Base-by-base conservation (phyloP, 257 asterid species). In the Ligustrum vulgare region DNA sequence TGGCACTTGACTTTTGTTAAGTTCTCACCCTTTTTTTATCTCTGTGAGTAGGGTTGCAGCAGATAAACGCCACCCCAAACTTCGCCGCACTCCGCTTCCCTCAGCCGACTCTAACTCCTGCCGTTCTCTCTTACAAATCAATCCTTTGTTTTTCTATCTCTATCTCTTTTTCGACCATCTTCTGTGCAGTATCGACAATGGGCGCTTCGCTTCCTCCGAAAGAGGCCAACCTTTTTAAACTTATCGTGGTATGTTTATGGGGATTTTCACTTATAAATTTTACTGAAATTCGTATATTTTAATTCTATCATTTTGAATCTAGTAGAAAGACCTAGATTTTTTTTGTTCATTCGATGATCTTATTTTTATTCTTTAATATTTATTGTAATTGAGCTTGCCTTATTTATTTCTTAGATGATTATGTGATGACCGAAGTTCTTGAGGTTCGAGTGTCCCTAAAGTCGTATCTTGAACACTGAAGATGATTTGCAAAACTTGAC, bases 141-240 rank as follows among this genome's bases (percentile, higher is more conserved):
- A 23, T 73, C 31, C 73, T 32, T 75, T 51, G 36, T 25, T n/a
- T 71, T 71, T 11, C 5, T 41, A 3, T 34, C 16, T 43, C 16
- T 43, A 3, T 43, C 18, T 8, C 3, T 12, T 43, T 12, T 4
- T 5, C 5, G 49, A 0, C 49, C 4, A 4, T 43, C 49, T 43
- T 12, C 49, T 43, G n/a, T 73, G 72, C 78, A 43, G 73, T 77
- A 22, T 78, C 79, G 65, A 69, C 77, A 84, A 94, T 94, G 98
- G 99, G 98, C 62, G 89, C 90, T 75, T 84, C 97, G 72, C 98
- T 95, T 81, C 99, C 99, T 85, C 85, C 98, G 20, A 95, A 89
- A 87, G 99, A 95, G 93, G 93, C 97, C 80, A 95, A 95, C 91
- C 98, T 95, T 88, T 95, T 93, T 80, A 95, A 95, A 69, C 89